These are phyloP conservation scores for Oryza australiensis DNA, from an alignment of 176 grass and related monocot genomes.

Conservation along the genomic window DNA sequence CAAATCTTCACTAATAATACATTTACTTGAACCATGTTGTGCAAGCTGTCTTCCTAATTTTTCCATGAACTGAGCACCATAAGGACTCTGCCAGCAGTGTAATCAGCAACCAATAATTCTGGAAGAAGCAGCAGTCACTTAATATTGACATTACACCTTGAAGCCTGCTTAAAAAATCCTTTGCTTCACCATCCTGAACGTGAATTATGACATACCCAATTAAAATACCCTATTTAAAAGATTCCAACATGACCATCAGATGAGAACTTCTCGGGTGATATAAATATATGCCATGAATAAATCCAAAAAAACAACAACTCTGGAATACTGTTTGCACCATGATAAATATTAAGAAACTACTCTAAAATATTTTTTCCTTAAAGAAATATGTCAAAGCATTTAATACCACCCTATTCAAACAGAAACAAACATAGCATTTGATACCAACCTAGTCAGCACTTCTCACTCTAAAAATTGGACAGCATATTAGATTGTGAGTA, in stretches of 20 bases:
- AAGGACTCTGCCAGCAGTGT: constrained; percentile 60
- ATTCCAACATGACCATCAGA: constrained; percentile 89
- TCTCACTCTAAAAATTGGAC: constrained; percentile 36
- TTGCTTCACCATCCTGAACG: constrained; percentile 78
- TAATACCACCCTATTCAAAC: constrained; percentile 6
- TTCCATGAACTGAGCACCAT: constrained; percentile 54
- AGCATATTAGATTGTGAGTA: constrained; percentile 14
- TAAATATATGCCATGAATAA: constrained; percentile 55
- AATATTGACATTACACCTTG: constrained; percentile 61
- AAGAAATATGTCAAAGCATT: constrained; percentile 27
- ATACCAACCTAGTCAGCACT: constrained; percentile 1
- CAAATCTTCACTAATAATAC: constrained; percentile 32
- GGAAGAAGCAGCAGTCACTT: constrained; percentile 55
- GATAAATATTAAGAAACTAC: constrained; percentile 34
- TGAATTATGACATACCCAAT: constrained; percentile 97
- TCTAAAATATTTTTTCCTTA: constrained; percentile 33
- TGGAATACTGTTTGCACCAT: constrained; percentile 24
- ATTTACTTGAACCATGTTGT: constrained; percentile 48
- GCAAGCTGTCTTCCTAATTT: constrained; percentile 53
- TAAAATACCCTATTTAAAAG: constrained; percentile 94
- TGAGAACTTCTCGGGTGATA: constrained; percentile 50
- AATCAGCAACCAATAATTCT: constrained; percentile 59
- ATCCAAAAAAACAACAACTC: constrained; percentile 52
- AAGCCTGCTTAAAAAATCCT: constrained; percentile 80
- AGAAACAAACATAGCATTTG: constrained; percentile 27